Evolutionary conservation across 2,329 filamentous ascomycete genomes (phyloP).

Genomic region (Nemania sp.): DNA sequence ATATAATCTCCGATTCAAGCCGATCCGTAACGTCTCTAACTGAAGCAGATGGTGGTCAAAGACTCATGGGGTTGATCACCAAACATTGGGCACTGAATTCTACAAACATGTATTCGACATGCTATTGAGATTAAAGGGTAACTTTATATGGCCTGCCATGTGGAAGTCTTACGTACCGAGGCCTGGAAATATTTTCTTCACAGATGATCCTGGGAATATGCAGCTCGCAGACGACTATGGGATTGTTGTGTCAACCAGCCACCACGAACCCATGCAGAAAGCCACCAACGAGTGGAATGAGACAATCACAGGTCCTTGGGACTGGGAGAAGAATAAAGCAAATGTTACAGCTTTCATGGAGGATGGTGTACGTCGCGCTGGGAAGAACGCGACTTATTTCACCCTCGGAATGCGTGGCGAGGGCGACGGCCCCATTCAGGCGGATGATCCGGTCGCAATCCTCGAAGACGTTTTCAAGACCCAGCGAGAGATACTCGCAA

Average conservation of each 20-base stretch:
- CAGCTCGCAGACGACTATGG: conserved; percentile 71
- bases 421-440: conserved; percentile 39
- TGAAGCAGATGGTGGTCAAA: conserved; percentile 65
- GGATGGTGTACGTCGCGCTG: conserved; percentile 66
- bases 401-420: conserved; percentile 68
- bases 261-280: conserved; percentile 75
- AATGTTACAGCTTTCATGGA: conserved; percentile 69
- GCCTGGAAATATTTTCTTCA: conserved; percentile 68
- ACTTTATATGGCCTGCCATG: conserved; percentile 76
- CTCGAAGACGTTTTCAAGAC: conserved; percentile 64
- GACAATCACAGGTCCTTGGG: conserved; percentile 64
- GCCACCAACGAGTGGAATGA: conserved; percentile 63
- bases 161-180: conserved; percentile 64
- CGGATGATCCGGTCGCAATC: conserved; percentile 40
- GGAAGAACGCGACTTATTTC: conserved; percentile 69
- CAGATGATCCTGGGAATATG: conserved; percentile 70
- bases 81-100: conserved; percentile 63
- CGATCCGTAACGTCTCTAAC: conserved; percentile 56
- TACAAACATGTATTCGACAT: conserved; percentile 74
- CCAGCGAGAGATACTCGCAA: conserved; percentile 65
- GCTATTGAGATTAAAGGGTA: conserved; percentile 69
- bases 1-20: conserved; percentile 44
- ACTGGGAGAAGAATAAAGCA: conserved; percentile 67
- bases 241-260: conserved; percentile 72
- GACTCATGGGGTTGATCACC: conserved; percentile 61